These are phyloP conservation scores for Colletotrichum sp. DNA, from an alignment of 2,329 filamentous ascomycete genomes.

Conservation along the genomic window DNA sequence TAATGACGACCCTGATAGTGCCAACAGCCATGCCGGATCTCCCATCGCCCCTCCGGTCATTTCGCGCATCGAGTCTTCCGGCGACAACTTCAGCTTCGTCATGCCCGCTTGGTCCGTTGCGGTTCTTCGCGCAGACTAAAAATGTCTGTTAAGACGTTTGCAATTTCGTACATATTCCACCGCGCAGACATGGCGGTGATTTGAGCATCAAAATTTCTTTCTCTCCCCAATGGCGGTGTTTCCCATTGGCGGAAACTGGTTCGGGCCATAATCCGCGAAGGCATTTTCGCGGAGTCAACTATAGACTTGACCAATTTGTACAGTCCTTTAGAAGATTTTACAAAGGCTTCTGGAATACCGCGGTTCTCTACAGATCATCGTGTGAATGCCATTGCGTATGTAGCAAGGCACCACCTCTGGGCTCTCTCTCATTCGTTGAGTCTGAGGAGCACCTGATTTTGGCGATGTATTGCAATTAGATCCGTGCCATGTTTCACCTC, in stretches of 20 bases:
- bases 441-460: neutral
- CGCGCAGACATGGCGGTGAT: neutral
- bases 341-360: neutral
- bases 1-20: neutral
- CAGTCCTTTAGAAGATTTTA: neutral
- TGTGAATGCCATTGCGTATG: accelerated
- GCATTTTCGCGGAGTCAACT: neutral
- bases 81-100: neutral
- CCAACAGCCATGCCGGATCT: neutral
- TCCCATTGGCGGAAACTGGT: neutral
- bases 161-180: neutral
- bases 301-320: neutral
- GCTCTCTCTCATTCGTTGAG: neutral
- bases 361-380: neutral
- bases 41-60: neutral
- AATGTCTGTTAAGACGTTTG: accelerated
- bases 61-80: neutral
- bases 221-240: neutral
- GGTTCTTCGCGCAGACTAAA: neutral
- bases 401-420: neutral
- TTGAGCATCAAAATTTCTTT: neutral
- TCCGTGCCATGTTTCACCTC: neutral
- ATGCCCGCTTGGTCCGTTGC: neutral
- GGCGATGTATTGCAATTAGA: neutral
- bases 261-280: neutral